Evolutionary conservation across 176 grass and related monocot species (phyloP), one percentile per base, ranked within the genome.

Genomic region (Pharus latifolius): DNA sequence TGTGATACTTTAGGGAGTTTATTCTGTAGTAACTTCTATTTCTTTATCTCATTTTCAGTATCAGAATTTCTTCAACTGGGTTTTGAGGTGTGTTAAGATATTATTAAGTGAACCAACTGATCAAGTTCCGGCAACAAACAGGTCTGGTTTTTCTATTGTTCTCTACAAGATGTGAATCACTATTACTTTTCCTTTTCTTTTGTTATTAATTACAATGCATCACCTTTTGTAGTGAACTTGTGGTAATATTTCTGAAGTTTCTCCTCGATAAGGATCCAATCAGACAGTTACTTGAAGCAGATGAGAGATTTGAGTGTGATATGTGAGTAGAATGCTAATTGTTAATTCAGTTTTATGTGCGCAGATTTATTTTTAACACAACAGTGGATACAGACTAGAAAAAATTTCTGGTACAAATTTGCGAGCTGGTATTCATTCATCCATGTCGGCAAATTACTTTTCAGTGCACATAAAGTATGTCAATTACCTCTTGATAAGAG

Each of bases 31-130:
- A 69, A 84, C 82, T 70, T 69, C 46, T 51, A 56, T 64, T 69
- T 77, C 23, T 74, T 41, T 17, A 30, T 66, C 57, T 50, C 26
- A 20, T 60, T 83, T 77, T n/a, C 94, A 98, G 94, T 90, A 90
- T 56, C 89, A 98, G 80, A 98, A 98, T 88, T 98, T 98, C 71
- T 90, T 92, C 44, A 92, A 81, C 62, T 98, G 94, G 94, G 81
- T 98, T 78, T 80, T 92, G 68, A 92, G 87, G 77, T 90, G 74
- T 69, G 83, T 89, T 27, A 98, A 90, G 78, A 85, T 90, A 77
- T 79, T 98, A 46, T 73, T 98, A 70, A 89, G 75, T 69, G 94
- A 98, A 57, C 89, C 89, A 77, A 90, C 60, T 0, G 89, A 98
- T 70, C 94, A 92, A 84, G 57, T 87, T 55, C 84, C 78, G 62